These are phyloP conservation scores for Sapria himalayana DNA, from an alignment of 345 rosid genomes.

Conservation along the genomic window DNA sequence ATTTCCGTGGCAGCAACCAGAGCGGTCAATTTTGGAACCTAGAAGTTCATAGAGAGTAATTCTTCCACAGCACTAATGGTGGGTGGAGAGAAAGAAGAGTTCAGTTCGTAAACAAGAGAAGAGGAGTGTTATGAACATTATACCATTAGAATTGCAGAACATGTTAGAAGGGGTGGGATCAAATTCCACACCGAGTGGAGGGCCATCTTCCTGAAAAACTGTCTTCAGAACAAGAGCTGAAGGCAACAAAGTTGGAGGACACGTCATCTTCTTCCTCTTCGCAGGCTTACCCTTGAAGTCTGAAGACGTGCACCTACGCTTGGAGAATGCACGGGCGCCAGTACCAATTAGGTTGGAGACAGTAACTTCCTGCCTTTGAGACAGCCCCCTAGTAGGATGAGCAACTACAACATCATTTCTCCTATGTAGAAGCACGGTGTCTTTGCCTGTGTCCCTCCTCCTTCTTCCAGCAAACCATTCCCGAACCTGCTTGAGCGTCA, in stretches of 20 bases:
- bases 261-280: constrained; percentile 11
- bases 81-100: background rate
- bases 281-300: constrained; percentile 9
- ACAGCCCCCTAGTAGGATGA: constrained; percentile 6
- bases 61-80: no score
- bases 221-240: constrained; percentile 42
- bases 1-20: constrained; percentile 17
- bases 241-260: constrained; percentile 32
- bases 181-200: constrained; percentile 60
- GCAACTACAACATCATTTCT: constrained; percentile 8
- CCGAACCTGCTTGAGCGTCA: constrained; percentile 53
- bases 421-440: constrained; percentile 5
- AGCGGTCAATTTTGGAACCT: constrained; percentile 22
- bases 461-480: constrained; percentile 60
- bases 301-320: constrained; percentile 8
- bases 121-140: no score
- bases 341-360: constrained; percentile 1
- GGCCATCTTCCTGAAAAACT: constrained; percentile 84
- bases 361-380: constrained; percentile 7
- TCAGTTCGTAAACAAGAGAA: no score
- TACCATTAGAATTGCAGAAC: constrained; percentile 13
- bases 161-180: constrained; percentile 31
- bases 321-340: constrained; percentile 11
- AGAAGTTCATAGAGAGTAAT: constrained; percentile 10
- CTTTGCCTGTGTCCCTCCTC: constrained; percentile 28